Conservation (phyloP, 1,139 yeast genomes). For the Scheffersomyces quercinus region DNA sequence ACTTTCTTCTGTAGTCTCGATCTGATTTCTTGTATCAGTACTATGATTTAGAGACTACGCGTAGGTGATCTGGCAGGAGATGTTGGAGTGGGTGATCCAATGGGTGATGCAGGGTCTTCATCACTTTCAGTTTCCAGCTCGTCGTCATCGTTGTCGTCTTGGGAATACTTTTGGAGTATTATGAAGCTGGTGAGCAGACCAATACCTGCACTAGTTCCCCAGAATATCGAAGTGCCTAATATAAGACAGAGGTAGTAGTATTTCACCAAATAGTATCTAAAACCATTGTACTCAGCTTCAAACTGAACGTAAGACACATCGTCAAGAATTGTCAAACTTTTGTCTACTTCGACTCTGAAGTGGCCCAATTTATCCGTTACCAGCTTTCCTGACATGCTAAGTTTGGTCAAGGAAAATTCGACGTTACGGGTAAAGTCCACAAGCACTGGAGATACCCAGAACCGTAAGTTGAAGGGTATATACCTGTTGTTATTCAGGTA, state of each 20-base stretch:
- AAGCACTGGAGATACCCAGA: constrained; percentile 39
- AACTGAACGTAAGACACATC: constrained; percentile 11
- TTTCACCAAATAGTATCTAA: constrained; percentile 55
- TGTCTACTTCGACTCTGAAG: constrained; percentile 3
- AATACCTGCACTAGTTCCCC: constrained; percentile 39
- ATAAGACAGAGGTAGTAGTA: constrained; percentile 49
- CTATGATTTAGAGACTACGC: too few species aligned
- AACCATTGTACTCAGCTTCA: constrained; percentile 32
- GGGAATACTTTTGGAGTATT: constrained; percentile 8
- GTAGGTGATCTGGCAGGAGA: too few species aligned
- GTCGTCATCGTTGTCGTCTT: constrained; percentile 4
- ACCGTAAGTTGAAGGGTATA: constrained; percentile 38
- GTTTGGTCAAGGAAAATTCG: constrained; percentile 9
- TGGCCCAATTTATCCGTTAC: constrained; percentile 5
- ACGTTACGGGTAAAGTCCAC: constrained; percentile 22
- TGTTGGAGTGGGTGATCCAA: too few species aligned
- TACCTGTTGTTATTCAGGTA: constrained; percentile 30
- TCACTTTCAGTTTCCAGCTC: constrained; percentile 1
- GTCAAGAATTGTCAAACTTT: constrained; percentile 4
- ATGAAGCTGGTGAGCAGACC: constrained; percentile 28
- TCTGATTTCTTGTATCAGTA: too few species aligned
- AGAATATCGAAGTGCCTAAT: constrained; percentile 51
- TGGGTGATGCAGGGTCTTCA: neutral
- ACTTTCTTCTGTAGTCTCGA: too few species aligned
- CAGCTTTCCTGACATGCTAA: constrained; percentile 9